These are phyloP conservation scores for Fusarium sp. DNA, from an alignment of 2,329 filamentous ascomycete genomes.

Conservation along the genomic window DNA sequence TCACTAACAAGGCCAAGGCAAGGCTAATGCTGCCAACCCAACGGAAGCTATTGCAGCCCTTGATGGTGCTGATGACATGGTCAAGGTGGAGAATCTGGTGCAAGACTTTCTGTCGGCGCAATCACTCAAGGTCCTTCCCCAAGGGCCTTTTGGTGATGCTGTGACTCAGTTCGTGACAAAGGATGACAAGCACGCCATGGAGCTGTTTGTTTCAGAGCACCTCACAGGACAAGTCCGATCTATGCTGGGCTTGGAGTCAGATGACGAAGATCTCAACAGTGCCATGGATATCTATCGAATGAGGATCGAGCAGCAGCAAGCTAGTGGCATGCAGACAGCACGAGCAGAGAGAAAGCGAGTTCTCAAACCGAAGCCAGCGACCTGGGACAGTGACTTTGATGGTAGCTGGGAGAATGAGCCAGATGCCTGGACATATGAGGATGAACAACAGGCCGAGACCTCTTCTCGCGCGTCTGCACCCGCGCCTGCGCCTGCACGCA, in stretches of 20 bases:
- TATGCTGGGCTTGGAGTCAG: constrained; percentile 71
- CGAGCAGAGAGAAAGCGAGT: constrained; percentile 50
- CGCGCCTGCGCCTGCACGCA: constrained; percentile 4
- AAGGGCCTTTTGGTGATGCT: constrained; percentile 91
- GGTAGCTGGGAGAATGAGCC: constrained; percentile 86
- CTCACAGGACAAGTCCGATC: constrained; percentile 75
- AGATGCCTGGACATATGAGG: constrained; percentile 60
- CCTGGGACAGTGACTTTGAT: constrained; percentile 90
- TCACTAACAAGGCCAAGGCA: constrained; percentile 38
- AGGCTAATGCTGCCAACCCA: constrained; percentile 58
- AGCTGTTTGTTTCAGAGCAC: constrained; percentile 78
- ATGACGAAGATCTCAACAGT: constrained; percentile 72
- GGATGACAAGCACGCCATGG: constrained; percentile 92
- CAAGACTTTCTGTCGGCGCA: constrained; percentile 87
- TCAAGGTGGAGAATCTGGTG: constrained; percentile 90
- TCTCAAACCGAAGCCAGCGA: constrained; percentile 78
- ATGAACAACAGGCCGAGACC: constrained; percentile 23
- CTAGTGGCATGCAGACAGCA: constrained; percentile 64
- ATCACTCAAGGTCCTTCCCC: constrained; percentile 89
- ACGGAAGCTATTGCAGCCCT: constrained; percentile 71
- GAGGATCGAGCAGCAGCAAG: constrained; percentile 76
- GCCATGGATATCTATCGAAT: constrained; percentile 79
- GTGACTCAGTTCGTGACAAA: constrained; percentile 94
- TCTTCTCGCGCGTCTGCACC: neutral
- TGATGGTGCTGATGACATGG: constrained; percentile 62